These are phyloP conservation scores for cucumber (Cucumis sativus) DNA, from an alignment of 306 rosid species.

Conservation along the genomic window Cucumber_9930_V3 NC_026655.2:23150001-23150500, in stretches of 20 bases:
- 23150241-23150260: not conserved
- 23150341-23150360: too few relatives aligned
- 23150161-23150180: constrained; percentile 51
- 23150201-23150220: constrained; percentile 52
- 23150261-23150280: not conserved
- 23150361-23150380: too few relatives aligned
- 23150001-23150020: not conserved
- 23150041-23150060: constrained; percentile 70
- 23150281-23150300: not conserved
- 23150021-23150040: constrained; percentile 71
- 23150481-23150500: not conserved
- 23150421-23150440: too few relatives aligned
- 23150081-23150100: constrained; percentile 50
- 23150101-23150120: constrained; percentile 67
- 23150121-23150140: constrained; percentile 49
- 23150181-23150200: constrained; percentile 54
- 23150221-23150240: constrained; percentile 28
- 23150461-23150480: not conserved
- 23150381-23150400: not conserved
- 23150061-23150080: constrained; percentile 70
- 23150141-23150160: constrained; percentile 57
- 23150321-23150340: too few relatives aligned
- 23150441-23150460: too few relatives aligned
- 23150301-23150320: not conserved
- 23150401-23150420: too few relatives aligned